A percentile compares a stretch with the other conserved stretches of the same genome.
Evolutionary conservation across 2,329 filamentous ascomycete species (phyloP).

Genomic region (Penicillium sp.): DNA sequence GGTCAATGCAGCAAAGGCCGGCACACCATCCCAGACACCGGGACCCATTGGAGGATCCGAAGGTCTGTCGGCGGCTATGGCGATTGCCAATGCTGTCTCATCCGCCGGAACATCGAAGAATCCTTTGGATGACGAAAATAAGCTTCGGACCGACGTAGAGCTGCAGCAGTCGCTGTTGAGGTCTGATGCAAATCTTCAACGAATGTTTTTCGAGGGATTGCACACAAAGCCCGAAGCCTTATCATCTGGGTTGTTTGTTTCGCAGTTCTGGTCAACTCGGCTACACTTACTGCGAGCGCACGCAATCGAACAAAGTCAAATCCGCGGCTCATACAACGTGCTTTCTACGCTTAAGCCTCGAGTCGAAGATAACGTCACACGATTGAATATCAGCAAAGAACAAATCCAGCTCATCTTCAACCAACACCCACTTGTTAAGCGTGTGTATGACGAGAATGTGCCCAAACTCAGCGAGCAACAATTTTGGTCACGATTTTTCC

Average conservation of each 20-base stretch:
- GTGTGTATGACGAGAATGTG: conserved; percentile 90
- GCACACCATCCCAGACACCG: conserved; percentile 37
- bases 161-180: conserved; percentile 87
- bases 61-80: conserved; percentile 67
- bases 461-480: conserved; percentile 73
- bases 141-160: conserved; percentile 73
- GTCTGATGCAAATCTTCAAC: conserved; percentile 70
- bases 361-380: conserved; percentile 70
- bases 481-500: conserved; percentile 95
- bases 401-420: conserved; percentile 91
- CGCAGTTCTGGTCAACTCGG: conserved; percentile 92
- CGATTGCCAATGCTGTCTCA: conserved; percentile 70
- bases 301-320: conserved; percentile 83
- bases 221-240: conserved; percentile 81
- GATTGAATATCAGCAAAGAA: conserved; percentile 82
- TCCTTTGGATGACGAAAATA: conserved; percentile 76
- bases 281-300: conserved; percentile 83
- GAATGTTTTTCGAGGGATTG: conserved; percentile 83
- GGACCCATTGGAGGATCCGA: conserved; percentile 36
- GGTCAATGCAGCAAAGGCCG: conserved; percentile 67
- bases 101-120: conserved; percentile 49
- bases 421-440: conserved; percentile 86
- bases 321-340: conserved; percentile 88
- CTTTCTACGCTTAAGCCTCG: conserved; percentile 83
- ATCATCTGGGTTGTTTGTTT: conserved; percentile 75